A percentile compares a stretch with the other conserved stretches of the same genome.
These are phyloP conservation scores for Cryptococcus sp. DNA, from an alignment of 1,284 basidiomycete genomes.

Conservation along the genomic window DNA sequence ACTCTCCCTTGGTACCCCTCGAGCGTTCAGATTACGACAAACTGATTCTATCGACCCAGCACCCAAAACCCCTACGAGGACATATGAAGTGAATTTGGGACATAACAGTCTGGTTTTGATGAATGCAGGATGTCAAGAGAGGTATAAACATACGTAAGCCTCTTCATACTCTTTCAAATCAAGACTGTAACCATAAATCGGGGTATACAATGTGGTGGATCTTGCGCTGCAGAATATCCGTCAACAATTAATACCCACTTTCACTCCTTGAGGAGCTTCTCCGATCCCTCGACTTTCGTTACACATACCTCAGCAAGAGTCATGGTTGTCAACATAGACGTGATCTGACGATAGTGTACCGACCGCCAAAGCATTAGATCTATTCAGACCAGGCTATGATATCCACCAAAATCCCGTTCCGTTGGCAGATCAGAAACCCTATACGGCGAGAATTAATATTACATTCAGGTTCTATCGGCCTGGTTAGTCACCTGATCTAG, in stretches of 20 bases:
- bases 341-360: conserved; percentile 56
- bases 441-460: conserved; percentile 76
- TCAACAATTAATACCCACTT: too few species aligned
- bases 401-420: conserved; percentile 22
- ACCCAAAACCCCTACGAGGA: conserved; percentile 60
- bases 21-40: conserved; percentile 67
- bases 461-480: conserved; percentile 59
- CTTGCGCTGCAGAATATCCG: too few species aligned
- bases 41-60: conserved; percentile 28
- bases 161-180: too few species aligned
- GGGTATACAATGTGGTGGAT: too few species aligned
- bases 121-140: conserved; percentile 86
- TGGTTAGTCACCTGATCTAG: too few species aligned
- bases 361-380: conserved; percentile 67
- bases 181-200: too few species aligned
- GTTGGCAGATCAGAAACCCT: conserved; percentile 43
- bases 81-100: conserved; percentile 73
- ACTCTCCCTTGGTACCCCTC: conserved; percentile 74
- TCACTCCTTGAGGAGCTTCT: conserved; percentile 1
- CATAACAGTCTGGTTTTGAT: conserved; percentile 91
- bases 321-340: conserved; percentile 51
- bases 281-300: neutral
- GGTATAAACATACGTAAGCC: conserved; percentile 61
- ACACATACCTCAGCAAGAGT: neutral
- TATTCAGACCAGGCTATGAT: conserved; percentile 61